Evolutionary conservation across 768 basidiomycete species (phyloP).

Genomic region (Pholiota microspora): DNA sequence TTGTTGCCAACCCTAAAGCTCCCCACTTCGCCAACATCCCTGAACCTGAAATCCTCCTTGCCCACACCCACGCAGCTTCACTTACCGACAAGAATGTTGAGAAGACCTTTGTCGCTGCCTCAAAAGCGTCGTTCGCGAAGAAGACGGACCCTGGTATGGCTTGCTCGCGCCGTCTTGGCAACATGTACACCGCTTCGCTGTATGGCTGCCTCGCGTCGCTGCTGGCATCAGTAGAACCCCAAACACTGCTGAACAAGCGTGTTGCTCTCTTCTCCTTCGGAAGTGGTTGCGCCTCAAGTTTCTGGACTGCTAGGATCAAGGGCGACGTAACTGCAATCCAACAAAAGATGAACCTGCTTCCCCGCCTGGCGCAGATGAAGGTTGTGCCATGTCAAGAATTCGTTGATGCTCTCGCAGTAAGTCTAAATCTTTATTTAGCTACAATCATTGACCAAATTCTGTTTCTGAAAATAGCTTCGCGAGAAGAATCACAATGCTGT

Average conservation of each 20-base stretch:
- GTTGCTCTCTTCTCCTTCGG: conserved; percentile 97
- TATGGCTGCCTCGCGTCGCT: conserved; percentile 93
- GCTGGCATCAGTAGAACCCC: conserved; percentile 68
- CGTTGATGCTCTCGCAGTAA: conserved; percentile 74
- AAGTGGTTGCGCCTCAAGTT: conserved; percentile 90
- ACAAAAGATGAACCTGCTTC: conserved; percentile 77
- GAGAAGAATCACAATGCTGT: conserved; percentile 95
- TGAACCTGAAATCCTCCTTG: conserved; percentile 67
- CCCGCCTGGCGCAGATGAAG: conserved; percentile 80
- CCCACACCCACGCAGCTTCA: conserved; percentile 65
- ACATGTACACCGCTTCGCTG: conserved; percentile 98
- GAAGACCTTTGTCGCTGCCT: conserved; percentile 85
- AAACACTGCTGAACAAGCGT: conserved; percentile 75
- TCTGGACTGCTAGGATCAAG: conserved; percentile 86
- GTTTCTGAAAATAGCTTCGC: conserved; percentile 59
- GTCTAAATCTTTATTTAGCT: conserved; percentile 24
- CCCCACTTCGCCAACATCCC: conserved; percentile 71
- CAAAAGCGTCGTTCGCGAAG: conserved; percentile 70
- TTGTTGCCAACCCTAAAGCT: conserved; percentile 70
- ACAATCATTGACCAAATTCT: conserved; percentile 10
- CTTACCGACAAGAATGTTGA: conserved; percentile 94
- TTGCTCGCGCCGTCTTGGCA: conserved; percentile 88
- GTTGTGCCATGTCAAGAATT: conserved; percentile 93
- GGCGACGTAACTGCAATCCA: conserved; percentile 83
- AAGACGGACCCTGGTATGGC: conserved; percentile 83